Conservation (phyloP, 2,329 filamentous ascomycete species). For the Phoma herbarum region DNA sequence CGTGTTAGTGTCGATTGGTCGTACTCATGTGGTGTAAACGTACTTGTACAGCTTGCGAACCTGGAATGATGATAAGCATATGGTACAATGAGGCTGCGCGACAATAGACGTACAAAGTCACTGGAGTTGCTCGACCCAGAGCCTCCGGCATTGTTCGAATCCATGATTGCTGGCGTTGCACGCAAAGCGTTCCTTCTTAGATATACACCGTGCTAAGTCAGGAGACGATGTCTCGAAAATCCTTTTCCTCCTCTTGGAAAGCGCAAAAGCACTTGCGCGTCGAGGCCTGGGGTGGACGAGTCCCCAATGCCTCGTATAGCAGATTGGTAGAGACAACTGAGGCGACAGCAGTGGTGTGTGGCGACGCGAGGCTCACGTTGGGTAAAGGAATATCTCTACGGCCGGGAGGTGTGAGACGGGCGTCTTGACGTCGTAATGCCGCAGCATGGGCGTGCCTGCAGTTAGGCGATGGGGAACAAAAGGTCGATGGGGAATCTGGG, state of each 20-base stretch:
- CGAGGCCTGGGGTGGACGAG: slow-evolving; percentile 18
- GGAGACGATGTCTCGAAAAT: not conserved
- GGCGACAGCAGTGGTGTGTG: slow-evolving; percentile 8
- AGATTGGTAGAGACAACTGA: slow-evolving; percentile 2
- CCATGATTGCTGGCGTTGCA: slow-evolving; percentile 36
- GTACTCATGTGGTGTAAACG: slow-evolving; percentile 39
- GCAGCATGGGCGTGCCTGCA: slow-evolving; percentile 31
- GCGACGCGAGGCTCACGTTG: slow-evolving; percentile 30
- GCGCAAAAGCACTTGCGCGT: slow-evolving; percentile 12
- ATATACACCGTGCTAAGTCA: not conserved
- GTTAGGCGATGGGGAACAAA: slow-evolving; percentile 28
- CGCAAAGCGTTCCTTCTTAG: slow-evolving; percentile 4
- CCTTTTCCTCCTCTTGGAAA: not conserved
- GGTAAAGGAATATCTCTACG: slow-evolving; percentile 22
- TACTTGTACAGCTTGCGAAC: slow-evolving; percentile 99
- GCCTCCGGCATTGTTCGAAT: slow-evolving; percentile 42
- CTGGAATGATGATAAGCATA: slow-evolving; percentile 58
- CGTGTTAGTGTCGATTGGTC: slow-evolving; percentile 36
- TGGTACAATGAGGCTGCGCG: not conserved
- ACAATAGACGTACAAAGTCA: slow-evolving; percentile 80
- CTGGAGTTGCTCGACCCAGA: slow-evolving; percentile 80
- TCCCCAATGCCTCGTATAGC: slow-evolving; percentile 20
- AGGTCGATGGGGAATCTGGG: slow-evolving; percentile 35
- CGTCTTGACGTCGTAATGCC: slow-evolving; percentile 35
- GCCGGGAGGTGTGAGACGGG: slow-evolving; percentile 27